Percentiles rank a stretch among this genome's conserved stretches.
phyloP scores from a whole-genome alignment of 768 basidiomycete species.

The Paxillus rubicundulus region DNA sequence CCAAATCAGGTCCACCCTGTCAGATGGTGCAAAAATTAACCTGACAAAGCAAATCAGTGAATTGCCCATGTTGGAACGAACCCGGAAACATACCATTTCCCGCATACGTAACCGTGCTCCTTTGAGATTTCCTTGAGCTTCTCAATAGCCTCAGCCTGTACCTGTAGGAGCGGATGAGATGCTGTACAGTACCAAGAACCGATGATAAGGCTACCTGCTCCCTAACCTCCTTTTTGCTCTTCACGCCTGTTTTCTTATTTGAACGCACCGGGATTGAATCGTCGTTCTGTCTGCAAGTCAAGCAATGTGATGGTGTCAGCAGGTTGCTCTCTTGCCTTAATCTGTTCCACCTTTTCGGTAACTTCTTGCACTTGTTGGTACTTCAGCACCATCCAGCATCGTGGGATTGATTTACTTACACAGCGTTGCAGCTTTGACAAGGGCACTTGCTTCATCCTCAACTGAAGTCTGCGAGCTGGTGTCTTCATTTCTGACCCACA shows the following conservation, averaged over 20 bases:
- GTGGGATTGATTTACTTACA: constrained; percentile 33
- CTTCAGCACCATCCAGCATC: not conserved
- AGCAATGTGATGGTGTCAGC: not conserved
- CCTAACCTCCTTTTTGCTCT: constrained; percentile 73
- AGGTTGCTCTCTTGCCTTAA: constrained; percentile 44
- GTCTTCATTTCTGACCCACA: constrained; percentile 48
- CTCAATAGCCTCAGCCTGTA: constrained; percentile 55
- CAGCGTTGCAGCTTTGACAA: constrained; percentile 43
- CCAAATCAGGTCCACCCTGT: constrained; percentile 67
- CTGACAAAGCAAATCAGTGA: constrained; percentile 34
- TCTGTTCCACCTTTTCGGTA: constrained; percentile 54
- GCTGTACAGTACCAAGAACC: not conserved
- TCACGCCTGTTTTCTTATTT: constrained; percentile 69
- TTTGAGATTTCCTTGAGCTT: constrained; percentile 60
- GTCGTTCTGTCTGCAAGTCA: constrained; percentile 49
- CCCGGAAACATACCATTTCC: constrained; percentile 58
- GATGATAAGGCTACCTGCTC: constrained; percentile 48
- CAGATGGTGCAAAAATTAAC: constrained; percentile 62
- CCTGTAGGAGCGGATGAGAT: constrained; percentile 34
- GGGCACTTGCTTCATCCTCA: constrained; percentile 30
- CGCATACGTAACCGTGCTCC: constrained; percentile 50
- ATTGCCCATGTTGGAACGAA: not conserved
- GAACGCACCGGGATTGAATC: constrained; percentile 61
- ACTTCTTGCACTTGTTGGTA: constrained; percentile 50
- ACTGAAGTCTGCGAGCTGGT: not conserved